Evolutionary conservation across 106 monocot species (phyloP).

Genomic region (Allium cepa): DNA sequence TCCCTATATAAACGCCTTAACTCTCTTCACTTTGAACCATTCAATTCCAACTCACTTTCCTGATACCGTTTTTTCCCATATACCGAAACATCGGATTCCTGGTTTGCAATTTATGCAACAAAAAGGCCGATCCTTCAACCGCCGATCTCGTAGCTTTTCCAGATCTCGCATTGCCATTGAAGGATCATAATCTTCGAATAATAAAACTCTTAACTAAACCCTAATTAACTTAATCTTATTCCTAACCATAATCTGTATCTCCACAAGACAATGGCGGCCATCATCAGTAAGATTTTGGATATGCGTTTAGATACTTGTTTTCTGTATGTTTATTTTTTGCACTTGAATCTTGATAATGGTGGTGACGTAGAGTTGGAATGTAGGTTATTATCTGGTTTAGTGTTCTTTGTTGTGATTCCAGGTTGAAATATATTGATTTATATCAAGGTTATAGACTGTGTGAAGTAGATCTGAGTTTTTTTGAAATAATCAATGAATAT

Average conservation of each 20-base stretch:
- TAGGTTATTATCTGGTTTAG: too few relatives aligned
- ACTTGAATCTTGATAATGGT: too few relatives aligned
- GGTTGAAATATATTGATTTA: too few relatives aligned
- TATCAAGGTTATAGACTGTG: neutral
- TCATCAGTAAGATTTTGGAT: too few relatives aligned
- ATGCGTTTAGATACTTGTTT: too few relatives aligned
- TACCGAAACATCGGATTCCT: too few relatives aligned
- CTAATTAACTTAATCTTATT: too few relatives aligned
- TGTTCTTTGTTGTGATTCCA: too few relatives aligned
- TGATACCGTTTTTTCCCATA: neutral
- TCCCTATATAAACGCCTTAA: constrained; percentile 1
- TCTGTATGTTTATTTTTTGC: too few relatives aligned
- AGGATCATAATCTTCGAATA: constrained; percentile 35
- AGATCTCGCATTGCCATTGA: constrained; percentile 84
- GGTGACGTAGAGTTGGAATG: too few relatives aligned
- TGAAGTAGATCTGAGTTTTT: neutral
- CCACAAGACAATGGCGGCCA: too few relatives aligned
- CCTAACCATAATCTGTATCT: neutral
- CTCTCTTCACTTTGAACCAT: constrained; percentile 3
- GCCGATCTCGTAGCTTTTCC: constrained; percentile 79
- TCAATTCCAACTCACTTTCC: neutral
- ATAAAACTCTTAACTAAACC: too few relatives aligned
- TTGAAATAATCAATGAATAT: neutral
- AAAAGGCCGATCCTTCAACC: constrained; percentile 46
- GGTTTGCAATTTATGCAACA: constrained; percentile 44